Evolutionary conservation across 495 filamentous ascomycete species (phyloP).

Genomic region (Evernia prunastri): DNA sequence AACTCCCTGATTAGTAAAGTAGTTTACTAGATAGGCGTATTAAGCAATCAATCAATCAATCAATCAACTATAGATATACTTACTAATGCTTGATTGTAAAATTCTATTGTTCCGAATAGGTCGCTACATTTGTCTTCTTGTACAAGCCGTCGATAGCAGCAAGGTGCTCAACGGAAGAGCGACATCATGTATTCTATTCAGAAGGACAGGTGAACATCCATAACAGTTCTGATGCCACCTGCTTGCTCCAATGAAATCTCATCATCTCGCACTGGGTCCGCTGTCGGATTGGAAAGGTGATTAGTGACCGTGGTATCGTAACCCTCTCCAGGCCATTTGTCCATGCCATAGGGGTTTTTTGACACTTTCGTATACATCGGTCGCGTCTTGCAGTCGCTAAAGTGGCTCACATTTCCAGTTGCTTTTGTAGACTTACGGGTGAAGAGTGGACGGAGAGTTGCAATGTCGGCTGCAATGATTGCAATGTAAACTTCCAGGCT

Average conservation of each 20-base stretch:
- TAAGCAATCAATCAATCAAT: no score
- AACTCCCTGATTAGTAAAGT: no score
- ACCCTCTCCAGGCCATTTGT: not conserved
- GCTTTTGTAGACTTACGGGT: not conserved
- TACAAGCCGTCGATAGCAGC: no score
- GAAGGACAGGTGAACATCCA: not conserved
- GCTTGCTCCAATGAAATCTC: not conserved
- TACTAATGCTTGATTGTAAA: no score
- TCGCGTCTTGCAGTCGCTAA: not conserved
- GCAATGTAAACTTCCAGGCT: not conserved
- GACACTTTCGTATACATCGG: not conserved
- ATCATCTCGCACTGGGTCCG: not conserved
- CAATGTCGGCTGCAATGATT: slow-evolving; percentile 1
- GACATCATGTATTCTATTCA: not conserved
- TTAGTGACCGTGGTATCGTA: not conserved
- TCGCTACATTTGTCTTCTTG: no score
- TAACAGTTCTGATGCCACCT: not conserved
- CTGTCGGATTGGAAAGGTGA: not conserved
- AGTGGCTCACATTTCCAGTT: not conserved
- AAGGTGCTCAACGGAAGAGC: not conserved
- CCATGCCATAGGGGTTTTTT: not conserved
- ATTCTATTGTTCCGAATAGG: no score
- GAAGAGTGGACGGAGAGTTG: not conserved
- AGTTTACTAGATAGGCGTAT: no score
- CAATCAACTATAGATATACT: no score